Base-by-base conservation (phyloP, 495 filamentous ascomycete species). In the Podospora pseudocomata region DNA sequence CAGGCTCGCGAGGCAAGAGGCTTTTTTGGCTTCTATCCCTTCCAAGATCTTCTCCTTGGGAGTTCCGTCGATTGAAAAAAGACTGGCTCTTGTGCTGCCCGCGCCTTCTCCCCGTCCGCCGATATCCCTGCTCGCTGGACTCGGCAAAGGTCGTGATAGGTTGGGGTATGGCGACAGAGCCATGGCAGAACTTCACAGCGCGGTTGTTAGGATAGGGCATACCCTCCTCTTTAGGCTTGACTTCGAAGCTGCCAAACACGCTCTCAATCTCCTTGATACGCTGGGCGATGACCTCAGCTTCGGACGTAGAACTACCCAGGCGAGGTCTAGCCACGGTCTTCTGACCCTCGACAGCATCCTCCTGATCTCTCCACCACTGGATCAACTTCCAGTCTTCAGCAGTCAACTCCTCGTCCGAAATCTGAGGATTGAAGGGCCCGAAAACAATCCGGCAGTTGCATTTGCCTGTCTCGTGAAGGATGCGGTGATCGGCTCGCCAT, bases 401-500 rank as follows among this genome's bases (percentile, higher is more conserved):
- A 0, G 55, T 67, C 34, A 78, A 32, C 15, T 71, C 74, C 23
- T 66, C 30, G 54, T 71, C 69, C 0, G 60, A 23, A 23, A 71
- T 58, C 26, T 19, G 53, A 1, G 71, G 72, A 18, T 68, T 64
- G 55, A 79, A 77, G 4, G 63, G 65, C 13, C 68, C 55, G 61
- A 81, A 81, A n/a, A 68, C 60, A 0, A 72, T 66, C 9, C 63
- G 63, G 66, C 81, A 84, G 4, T 34, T 7, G 65, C 80, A 84
- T 7, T 49, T 63, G 13, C 77, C 79, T 0, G 49, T 30, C 18
- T 68, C 54, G 67, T 84, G 81, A 0, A 77, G 74, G 1, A 49
- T 63, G 20, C 71, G 71, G 67, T 84, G 81, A 66, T 83, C 81
- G 1, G 49, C 63, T 0, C 71, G 39, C 81, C 81, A 84, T 65